phyloP scores from a whole-genome alignment of 2,329 filamentous ascomycete genomes.

The Alternaria sp. region DNA sequence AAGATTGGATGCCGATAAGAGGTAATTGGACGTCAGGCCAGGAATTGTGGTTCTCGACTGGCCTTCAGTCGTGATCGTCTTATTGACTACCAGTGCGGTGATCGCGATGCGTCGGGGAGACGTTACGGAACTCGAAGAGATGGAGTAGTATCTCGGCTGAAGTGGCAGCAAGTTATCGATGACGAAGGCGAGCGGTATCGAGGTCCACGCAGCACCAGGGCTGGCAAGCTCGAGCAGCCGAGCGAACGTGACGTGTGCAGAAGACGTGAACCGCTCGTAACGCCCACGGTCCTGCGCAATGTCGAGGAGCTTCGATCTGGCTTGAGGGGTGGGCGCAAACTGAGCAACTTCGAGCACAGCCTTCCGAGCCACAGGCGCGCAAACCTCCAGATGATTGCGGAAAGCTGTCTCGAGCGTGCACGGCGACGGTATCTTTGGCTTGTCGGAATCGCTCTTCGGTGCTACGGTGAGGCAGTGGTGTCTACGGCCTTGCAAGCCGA shows the following conservation, averaged over 20 bases:
- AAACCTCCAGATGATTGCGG: slow-evolving; percentile 56
- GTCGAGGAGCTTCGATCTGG: slow-evolving; percentile 38
- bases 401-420: slow-evolving; percentile 51
- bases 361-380: slow-evolving; percentile 51
- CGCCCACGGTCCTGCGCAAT: slow-evolving; percentile 43
- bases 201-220: slow-evolving; percentile 37
- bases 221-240: slow-evolving; percentile 44
- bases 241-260: slow-evolving; percentile 48
- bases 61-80: slow-evolving; percentile 23
- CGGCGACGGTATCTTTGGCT: slow-evolving; percentile 49
- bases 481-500: slow-evolving; percentile 30
- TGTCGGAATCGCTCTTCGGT: slow-evolving; percentile 34
- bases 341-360: slow-evolving; percentile 45
- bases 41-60: slow-evolving; percentile 32
- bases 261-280: slow-evolving; percentile 40
- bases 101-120: slow-evolving; percentile 44
- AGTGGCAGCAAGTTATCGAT: slow-evolving; percentile 36
- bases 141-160: slow-evolving; percentile 43
- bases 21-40: slow-evolving; percentile 50
- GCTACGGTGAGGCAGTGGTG: slow-evolving; percentile 36
- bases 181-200: slow-evolving; percentile 41
- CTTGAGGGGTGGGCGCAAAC: slow-evolving; percentile 48
- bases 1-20: slow-evolving; percentile 38
- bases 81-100: slow-evolving; percentile 50
- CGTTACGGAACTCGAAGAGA: slow-evolving; percentile 49